A percentile compares a stretch with the other conserved stretches of the same genome.
Conservation (phyloP, 495 filamentous ascomycete genomes). For the Lasiosphaeriaceae sp. region DNA sequence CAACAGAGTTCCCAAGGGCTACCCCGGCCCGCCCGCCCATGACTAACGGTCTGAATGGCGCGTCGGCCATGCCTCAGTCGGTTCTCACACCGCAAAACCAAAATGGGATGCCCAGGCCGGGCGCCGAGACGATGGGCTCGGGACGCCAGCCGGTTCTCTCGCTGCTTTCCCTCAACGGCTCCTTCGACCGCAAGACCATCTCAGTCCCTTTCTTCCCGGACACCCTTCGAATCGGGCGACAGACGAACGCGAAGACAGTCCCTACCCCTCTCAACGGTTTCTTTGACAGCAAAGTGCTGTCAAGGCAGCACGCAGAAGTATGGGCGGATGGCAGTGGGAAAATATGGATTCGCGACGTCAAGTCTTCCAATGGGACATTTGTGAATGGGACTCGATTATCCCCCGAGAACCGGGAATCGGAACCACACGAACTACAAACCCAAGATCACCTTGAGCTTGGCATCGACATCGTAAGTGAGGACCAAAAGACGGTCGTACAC, state of each 20-base stretch:
- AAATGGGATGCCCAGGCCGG: conserved; percentile 45
- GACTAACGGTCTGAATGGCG: conserved; percentile 55
- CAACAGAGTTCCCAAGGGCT: conserved; percentile 43
- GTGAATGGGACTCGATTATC: conserved; percentile 91
- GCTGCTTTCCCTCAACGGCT: conserved; percentile 83
- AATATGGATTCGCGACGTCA: conserved; percentile 94
- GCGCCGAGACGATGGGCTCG: conserved; percentile 46
- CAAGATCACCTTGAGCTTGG: conserved; percentile 88
- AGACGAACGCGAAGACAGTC: conserved; percentile 93
- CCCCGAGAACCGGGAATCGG: conserved; percentile 88
- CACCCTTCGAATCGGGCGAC: conserved; percentile 84
- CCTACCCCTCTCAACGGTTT: conserved; percentile 87
- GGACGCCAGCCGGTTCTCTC: conserved; percentile 72
- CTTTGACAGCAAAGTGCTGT: conserved; percentile 97
- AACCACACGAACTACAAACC: conserved; percentile 85
- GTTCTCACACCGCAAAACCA: conserved; percentile 55
- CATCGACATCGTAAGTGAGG: conserved; percentile 97
- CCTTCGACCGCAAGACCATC: conserved; percentile 96
- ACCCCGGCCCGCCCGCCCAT: conserved; percentile 39
- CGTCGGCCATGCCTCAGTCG: conserved; percentile 65
- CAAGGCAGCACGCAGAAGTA: conserved; percentile 91
- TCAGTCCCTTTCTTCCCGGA: conserved; percentile 85
- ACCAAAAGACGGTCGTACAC: conserved; percentile 96
- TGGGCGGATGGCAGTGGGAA: conserved; percentile 89
- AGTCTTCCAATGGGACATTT: conserved; percentile 97